Base-by-base conservation (phyloP, 2,329 filamentous ascomycete species). In the Pseudogymnoascus destructans region DNA sequence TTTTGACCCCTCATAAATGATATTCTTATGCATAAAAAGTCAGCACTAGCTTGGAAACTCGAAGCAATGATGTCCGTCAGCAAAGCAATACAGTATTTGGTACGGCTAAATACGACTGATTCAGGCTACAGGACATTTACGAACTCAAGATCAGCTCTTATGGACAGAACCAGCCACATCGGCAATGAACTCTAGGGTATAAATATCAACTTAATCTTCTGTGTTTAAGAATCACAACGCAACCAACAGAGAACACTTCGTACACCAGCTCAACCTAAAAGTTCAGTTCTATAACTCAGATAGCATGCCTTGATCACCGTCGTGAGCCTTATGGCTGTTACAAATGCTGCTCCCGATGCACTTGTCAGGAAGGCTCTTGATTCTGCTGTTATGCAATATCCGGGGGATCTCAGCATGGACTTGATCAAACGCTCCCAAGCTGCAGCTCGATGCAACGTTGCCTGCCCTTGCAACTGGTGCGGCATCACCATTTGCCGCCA, bases 341-440 rank as follows among this genome's bases (percentile, higher is more conserved):
- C 40, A 23, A 46, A 46, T 10, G 40, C 40, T 23, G 40, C 40
- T 8, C 40, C 40, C 13, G 40, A 46, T 10, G 40, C 40, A 25
- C 40, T 46, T 25, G 40, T 46, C 13, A 46, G 40, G 11, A 46
- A 46, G 40, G 40, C 40, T 25, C 40, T 46, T 13, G 40, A 46
- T 9, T 46, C 40, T 46, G 40, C 40, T 46, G 40, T 46, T n/a
- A 46, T 46, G 40, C 40, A 46, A 6, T 46, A 46, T n/a, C 40
- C 40, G 7, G 40, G 19, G 7, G 40, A 46, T n/a, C 19, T 46
- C 11, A 46, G 21, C 40, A 46, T 46, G 40, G 40, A 46, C 19
- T n/a, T 46, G 19, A 25, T 25, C 11, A 46, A 46, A 13, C 40
- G 40, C 13, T 21, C 40, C 19, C 40, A 46, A 8, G 40, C 40